Evolutionary conservation across 1,284 basidiomycete genomes (phyloP).

Genomic region (Ganoderma lucidum): DNA sequence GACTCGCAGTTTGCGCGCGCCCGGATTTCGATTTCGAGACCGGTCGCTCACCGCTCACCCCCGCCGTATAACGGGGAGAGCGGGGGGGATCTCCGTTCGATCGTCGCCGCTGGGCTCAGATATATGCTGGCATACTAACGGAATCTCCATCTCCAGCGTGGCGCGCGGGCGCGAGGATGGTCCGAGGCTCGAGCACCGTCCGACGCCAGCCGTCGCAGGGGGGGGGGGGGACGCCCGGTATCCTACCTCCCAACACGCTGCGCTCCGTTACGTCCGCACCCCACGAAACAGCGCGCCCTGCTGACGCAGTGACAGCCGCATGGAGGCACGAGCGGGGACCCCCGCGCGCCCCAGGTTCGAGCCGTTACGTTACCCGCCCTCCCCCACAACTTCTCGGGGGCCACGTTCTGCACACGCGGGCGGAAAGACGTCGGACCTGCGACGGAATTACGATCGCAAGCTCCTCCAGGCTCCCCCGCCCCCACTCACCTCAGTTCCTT

Average conservation of each 20-base stretch:
- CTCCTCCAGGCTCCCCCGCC: slow-evolving; percentile 12
- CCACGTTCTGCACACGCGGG: slow-evolving; percentile 9
- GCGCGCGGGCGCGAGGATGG: not conserved
- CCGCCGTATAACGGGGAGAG: not conserved
- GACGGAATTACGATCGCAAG: slow-evolving; percentile 20
- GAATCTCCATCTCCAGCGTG: slow-evolving; percentile 10
- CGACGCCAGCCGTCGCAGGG: not conserved
- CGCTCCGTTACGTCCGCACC: slow-evolving; percentile 25
- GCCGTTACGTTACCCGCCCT: slow-evolving; percentile 16
- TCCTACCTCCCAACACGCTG: not conserved
- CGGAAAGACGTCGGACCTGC: slow-evolving; percentile 13
- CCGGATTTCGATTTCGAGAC: not conserved
- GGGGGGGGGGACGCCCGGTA: not conserved
- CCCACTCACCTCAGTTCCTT: not conserved
- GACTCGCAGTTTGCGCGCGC: not conserved
- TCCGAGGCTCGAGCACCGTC: no score
- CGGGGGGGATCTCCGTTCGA: slow-evolving; percentile 12
- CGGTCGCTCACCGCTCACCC: not conserved
- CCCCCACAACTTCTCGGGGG: slow-evolving; percentile 21
- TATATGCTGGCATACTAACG: not conserved
- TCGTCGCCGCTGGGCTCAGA: slow-evolving; percentile 11
- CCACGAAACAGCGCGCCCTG: slow-evolving; percentile 14
- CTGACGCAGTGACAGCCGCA: not conserved
- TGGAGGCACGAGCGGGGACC: not conserved
- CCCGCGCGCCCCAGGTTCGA: not conserved